Evolutionary conservation across 139 green algal genomes (phyloP), one percentile per base, ranked within the genome.

Genomic region (Spirogloea muscicola): DNA sequence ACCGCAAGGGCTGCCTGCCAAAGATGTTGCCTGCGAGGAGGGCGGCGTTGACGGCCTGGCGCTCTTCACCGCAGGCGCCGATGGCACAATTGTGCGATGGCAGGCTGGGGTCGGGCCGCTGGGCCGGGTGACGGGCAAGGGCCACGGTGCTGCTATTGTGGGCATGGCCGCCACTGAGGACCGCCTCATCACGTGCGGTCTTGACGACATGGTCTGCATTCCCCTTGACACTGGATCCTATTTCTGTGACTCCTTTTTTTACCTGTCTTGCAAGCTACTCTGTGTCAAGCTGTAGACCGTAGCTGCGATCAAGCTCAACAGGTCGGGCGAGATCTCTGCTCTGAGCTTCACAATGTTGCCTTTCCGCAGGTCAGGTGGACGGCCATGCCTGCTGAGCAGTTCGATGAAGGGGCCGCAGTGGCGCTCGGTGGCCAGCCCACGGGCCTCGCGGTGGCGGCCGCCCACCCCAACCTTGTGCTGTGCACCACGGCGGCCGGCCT

Each of bases 71-170:
- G 37, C 46, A 36, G 71, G 78, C 51, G 84, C 65, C 31, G 78
- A 84, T 48, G 73, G 76, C 38, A 74, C 27, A 0, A 21, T 84
- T 2, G 42, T 76, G 37, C 25, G 65, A 7, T 83, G 76, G 76
- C n/a, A 34, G 41, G 13, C 41, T 2, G 68, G 29, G 10, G 9
- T 29, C 34, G 74, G 74, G 6, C 39, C 60, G 13, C 49, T 82
- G 37, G 74, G 74, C 16, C 3, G 16, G 0, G 27, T 84, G n/a
- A 21, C 39, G 21, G 77, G 76, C 31, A 49, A 62, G 27, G 55
- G 69, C 3, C 69, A 78, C 34, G 10, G 31, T 21, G 25, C 61
- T 33, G 41, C 25, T 25, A 43, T 80, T 21, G 29, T 34, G 21
- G 52, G 31, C 7, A 64, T 82, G n/a, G 72, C 46, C 2, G 18